Evolutionary conservation across 495 filamentous ascomycete species (phyloP).

Genomic region (Penicillium ucsense): DNA sequence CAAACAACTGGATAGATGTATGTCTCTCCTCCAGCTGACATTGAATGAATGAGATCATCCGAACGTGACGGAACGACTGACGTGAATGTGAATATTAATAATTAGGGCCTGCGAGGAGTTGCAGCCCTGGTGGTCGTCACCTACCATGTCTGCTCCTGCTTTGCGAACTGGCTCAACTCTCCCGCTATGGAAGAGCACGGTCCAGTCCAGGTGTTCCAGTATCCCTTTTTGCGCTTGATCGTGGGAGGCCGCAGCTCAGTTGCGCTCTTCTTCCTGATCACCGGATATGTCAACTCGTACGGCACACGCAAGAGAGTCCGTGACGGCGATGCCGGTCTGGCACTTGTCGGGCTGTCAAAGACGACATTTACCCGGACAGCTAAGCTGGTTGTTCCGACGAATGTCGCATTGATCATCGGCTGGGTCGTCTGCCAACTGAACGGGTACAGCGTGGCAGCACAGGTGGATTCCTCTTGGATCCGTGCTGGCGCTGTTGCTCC

Average conservation of each 20-base stretch:
- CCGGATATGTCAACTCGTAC: constrained; percentile 10
- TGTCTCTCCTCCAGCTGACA: neutral
- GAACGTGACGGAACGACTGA: too few species aligned
- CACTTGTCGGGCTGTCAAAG: constrained; percentile 1
- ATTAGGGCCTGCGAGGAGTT: constrained; percentile 6
- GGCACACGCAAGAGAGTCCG: constrained; percentile 2
- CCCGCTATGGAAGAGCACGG: constrained; percentile 5
- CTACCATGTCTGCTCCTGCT: constrained; percentile 8
- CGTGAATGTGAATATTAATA: neutral
- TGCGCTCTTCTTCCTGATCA: constrained; percentile 7
- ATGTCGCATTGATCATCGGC: neutral
- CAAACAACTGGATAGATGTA: constrained; percentile 10
- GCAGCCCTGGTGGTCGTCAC: constrained; percentile 6
- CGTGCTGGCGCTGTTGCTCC: neutral
- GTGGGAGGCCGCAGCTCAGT: constrained; percentile 4
- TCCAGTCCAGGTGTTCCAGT: constrained; percentile 2
- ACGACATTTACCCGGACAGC: constrained; percentile 5
- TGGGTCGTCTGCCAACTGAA: constrained; percentile 9
- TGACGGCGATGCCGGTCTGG: constrained; percentile 1
- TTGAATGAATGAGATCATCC: neutral
- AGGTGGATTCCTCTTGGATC: constrained; percentile 5
- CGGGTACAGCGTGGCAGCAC: constrained; percentile 2
- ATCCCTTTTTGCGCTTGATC: constrained; percentile 7
- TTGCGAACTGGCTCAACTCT: constrained; percentile 10
- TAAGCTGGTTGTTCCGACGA: constrained; percentile 6